Evolutionary conservation across 2,329 filamentous ascomycete species (phyloP), one percentile per base, ranked within the genome.

Genomic region (Dryadomyces quercivorus): DNA sequence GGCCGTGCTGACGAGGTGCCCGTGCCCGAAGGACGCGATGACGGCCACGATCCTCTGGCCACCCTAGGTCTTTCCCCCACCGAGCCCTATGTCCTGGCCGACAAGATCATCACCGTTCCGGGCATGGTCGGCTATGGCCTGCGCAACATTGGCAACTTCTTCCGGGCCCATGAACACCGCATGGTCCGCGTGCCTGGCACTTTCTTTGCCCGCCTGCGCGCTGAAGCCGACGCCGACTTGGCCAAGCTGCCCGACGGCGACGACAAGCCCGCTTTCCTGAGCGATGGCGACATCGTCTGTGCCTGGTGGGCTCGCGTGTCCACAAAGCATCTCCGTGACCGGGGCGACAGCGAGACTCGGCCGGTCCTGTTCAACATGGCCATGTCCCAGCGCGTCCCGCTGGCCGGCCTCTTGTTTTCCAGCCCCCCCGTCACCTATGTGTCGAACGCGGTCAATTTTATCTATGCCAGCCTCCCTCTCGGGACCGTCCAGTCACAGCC

Each of bases 1-100:
- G 70, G 69, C 1, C 61, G 62, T 5, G 68, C 67, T 12, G 60
- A 63, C 21, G 63, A 71, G 50, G 62, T 74, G 2, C 61, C 59
- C 3, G 52, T 59, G n/a, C 63, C 66, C 7, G 58, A 59, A 18
- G 76, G 78, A 61, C 75, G 72, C 3, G 90, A 96, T 67, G 93
- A 93, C 22, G 12, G 13, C 44, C 82, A 77, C 59, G 93, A 98
- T 72, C 93, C 87, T 61, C 74, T 86, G 62, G 93, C 93, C 1
- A 87, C 93, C 59, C 81, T 95, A 64, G 86, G 55, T 26, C 53
- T n/a, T 10, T 18, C 46, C 3, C 34, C 53, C 16, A 53, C 49
- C 1, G 63, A 67, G 52, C 47, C 50, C 10, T 60, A 63, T 50
- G 49, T 56, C 16, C 61, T 65, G 2, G 60, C 50, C 1, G 42